Conservation (phyloP, 148 eudicot genomes). For the Nyssa sinensis region DNA sequence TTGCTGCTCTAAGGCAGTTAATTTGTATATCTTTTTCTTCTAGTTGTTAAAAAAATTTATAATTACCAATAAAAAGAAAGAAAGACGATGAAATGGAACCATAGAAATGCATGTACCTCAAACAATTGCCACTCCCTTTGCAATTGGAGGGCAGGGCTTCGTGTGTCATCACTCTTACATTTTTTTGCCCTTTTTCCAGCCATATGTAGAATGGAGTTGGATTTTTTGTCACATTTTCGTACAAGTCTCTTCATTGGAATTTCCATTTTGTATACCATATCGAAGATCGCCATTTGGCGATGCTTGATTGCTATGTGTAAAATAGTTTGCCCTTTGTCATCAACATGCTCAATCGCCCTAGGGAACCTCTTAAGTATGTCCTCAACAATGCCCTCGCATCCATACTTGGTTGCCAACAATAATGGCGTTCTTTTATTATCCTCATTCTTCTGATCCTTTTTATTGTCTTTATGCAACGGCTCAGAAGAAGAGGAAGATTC, state of each 20-base stretch:
- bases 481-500: too few relatives aligned
- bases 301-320: background rate
- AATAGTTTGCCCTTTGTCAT: background rate
- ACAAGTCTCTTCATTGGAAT: background rate
- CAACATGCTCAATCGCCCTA: background rate
- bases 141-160: background rate
- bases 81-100: background rate
- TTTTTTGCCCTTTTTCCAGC: background rate
- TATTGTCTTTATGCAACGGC: too few relatives aligned
- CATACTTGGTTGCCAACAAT: slow-evolving; percentile 5
- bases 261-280: background rate
- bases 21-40: too few relatives aligned
- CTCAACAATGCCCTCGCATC: background rate
- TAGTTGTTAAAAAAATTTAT: too few relatives aligned
- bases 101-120: background rate
- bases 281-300: background rate
- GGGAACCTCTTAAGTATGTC: background rate
- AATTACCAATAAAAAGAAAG: too few relatives aligned
- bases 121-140: background rate
- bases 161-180: background rate
- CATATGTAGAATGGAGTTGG: background rate
- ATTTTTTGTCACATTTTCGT: background rate
- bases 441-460: too few relatives aligned
- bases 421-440: background rate
- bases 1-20: background rate